These are phyloP conservation scores for Clarireedia hainanense DNA, from an alignment of 2,329 filamentous ascomycete species.

Conservation along the genomic window DNA sequence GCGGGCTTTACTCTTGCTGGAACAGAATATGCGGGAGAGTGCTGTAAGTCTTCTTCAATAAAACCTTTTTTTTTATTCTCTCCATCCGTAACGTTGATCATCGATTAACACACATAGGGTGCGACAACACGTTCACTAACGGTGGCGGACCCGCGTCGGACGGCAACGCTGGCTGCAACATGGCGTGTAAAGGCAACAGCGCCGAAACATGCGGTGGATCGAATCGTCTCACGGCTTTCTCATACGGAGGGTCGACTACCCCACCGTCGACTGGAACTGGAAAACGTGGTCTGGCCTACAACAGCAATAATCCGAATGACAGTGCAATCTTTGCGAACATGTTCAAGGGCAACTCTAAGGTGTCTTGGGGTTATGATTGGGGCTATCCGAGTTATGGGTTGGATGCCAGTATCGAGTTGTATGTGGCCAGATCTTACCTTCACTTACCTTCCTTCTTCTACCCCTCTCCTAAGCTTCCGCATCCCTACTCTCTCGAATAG, in stretches of 20 bases:
- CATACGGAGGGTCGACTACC: neutral
- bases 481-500: neutral
- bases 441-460: neutral
- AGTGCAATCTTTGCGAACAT: slow-evolving; percentile 23
- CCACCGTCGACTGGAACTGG: slow-evolving; percentile 1
- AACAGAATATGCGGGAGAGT: slow-evolving; percentile 17
- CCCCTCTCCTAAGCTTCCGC: neutral
- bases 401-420: slow-evolving; percentile 34
- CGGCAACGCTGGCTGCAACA: slow-evolving; percentile 19
- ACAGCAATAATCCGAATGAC: slow-evolving; percentile 36
- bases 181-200: slow-evolving; percentile 22
- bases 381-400: slow-evolving; percentile 36
- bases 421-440: neutral
- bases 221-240: slow-evolving; percentile 11
- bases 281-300: slow-evolving; percentile 63
- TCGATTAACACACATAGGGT: slow-evolving; percentile 6
- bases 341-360: slow-evolving; percentile 38
- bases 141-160: slow-evolving; percentile 15
- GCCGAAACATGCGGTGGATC: slow-evolving; percentile 22
- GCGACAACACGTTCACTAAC: slow-evolving; percentile 15
- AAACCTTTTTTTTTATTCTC: too few species aligned
- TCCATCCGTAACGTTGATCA: neutral
- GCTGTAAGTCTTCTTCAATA: slow-evolving; percentile 9
- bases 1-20: slow-evolving; percentile 12
- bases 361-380: slow-evolving; percentile 64